phyloP scores from a whole-genome alignment of 192 early-diverging fungal species.

The Backusella morwellensis region DNA sequence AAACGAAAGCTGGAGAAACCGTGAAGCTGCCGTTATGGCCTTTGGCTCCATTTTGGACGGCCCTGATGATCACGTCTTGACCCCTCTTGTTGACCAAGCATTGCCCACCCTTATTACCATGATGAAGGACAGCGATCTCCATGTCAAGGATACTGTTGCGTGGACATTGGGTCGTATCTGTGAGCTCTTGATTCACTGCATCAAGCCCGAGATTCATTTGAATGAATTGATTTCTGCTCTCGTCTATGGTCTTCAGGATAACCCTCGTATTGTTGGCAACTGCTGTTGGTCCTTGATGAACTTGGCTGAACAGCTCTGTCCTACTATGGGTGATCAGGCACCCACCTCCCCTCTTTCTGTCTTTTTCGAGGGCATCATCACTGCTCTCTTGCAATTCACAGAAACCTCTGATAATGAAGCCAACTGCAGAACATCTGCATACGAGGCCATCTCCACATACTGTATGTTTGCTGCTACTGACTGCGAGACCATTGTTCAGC shows the following conservation, averaged over 20 bases:
- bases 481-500: slow-evolving; percentile 70
- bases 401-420: slow-evolving; percentile 70
- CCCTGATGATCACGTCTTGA: slow-evolving; percentile 61
- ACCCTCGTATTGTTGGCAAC: slow-evolving; percentile 87
- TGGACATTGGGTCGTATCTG: slow-evolving; percentile 98
- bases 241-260: slow-evolving; percentile 81
- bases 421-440: slow-evolving; percentile 88
- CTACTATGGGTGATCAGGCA: slow-evolving; percentile 49
- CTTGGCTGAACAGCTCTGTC: slow-evolving; percentile 81
- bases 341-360: slow-evolving; percentile 72
- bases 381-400: slow-evolving; percentile 73
- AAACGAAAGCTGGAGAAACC: slow-evolving; percentile 86
- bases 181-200: slow-evolving; percentile 72
- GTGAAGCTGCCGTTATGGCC: slow-evolving; percentile 97
- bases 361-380: slow-evolving; percentile 84
- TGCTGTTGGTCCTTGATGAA: slow-evolving; percentile 97
- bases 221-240: slow-evolving; percentile 73
- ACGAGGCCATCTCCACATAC: slow-evolving; percentile 90
- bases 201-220: slow-evolving; percentile 71
- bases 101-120: slow-evolving; percentile 86
- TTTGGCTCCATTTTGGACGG: slow-evolving; percentile 99
- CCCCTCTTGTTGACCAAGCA: slow-evolving; percentile 75
- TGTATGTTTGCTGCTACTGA: slow-evolving; percentile 68
- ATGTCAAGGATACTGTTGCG: slow-evolving; percentile 96
- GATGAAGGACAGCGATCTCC: slow-evolving; percentile 82